Conservation (phyloP, 208 protist genomes). For the Acanthamoeba triangularis region DNA sequence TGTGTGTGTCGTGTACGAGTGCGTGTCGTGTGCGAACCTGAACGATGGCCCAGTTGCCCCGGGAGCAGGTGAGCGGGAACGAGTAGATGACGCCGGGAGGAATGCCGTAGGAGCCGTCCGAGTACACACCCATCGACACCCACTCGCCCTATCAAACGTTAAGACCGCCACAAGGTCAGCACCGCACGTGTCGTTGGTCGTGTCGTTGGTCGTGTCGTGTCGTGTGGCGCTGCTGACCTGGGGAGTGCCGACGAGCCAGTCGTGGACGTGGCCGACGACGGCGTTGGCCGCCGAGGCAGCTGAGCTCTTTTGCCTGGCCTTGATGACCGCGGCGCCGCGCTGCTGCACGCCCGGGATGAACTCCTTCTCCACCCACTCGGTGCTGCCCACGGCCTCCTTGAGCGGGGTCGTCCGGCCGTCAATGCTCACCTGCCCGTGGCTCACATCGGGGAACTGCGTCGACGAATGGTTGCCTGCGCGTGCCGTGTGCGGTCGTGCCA, state of each 20-base stretch:
- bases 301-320: constrained; percentile 92
- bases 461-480: constrained; percentile 97
- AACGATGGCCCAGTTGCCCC: constrained; percentile 94
- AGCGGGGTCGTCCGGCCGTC: constrained; percentile 83
- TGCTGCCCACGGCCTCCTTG: constrained; percentile 90
- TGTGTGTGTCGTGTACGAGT: neutral
- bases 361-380: constrained; percentile 90
- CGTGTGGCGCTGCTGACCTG: constrained; percentile 26
- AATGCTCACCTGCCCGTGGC: constrained; percentile 89
- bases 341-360: constrained; percentile 95
- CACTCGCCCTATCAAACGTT: constrained; percentile 71
- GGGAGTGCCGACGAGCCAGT: constrained; percentile 91
- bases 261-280: constrained; percentile 89
- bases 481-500: neutral
- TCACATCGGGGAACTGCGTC: constrained; percentile 96
- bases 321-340: constrained; percentile 96
- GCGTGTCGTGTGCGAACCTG: constrained; percentile 22
- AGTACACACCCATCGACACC: constrained; percentile 97
- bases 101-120: constrained; percentile 95
- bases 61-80: constrained; percentile 95
- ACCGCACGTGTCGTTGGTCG: neutral
- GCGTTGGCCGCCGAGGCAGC: constrained; percentile 97
- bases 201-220: constrained; percentile 38
- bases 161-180: neutral
- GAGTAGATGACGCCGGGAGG: constrained; percentile 96